phyloP scores from a whole-genome alignment of 2,329 filamentous ascomycete species.

The Podosphaera aphanis region DNA sequence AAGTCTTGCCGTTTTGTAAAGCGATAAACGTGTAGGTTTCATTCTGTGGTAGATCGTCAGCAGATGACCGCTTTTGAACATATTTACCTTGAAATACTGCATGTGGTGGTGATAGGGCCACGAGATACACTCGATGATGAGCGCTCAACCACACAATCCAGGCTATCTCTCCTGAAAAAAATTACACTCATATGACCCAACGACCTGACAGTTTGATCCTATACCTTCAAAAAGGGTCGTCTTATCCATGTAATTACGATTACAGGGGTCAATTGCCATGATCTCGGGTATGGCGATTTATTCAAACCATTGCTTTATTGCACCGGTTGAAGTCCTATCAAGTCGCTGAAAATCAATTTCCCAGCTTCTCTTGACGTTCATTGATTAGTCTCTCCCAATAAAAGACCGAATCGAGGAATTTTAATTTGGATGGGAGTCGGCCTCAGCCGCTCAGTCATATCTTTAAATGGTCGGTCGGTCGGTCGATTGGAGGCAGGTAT shows the following conservation, averaged over 20 bases:
- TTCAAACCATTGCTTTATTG: too few species aligned
- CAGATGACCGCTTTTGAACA: neutral
- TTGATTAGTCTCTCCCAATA: too few species aligned
- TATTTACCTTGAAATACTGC: neutral
- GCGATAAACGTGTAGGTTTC: neutral
- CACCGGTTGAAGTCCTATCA: too few species aligned
- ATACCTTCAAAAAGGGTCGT: neutral
- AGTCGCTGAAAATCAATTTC: too few species aligned
- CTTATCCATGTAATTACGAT: neutral
- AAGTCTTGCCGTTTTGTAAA: neutral
- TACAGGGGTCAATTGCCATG: too few species aligned
- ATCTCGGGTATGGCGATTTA: too few species aligned
- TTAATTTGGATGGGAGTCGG: neutral
- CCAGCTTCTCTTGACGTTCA: too few species aligned
- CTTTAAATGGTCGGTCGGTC: neutral
- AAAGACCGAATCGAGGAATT: too few species aligned
- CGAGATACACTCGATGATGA: neutral
- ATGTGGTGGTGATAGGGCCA: neutral
- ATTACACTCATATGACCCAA: neutral
- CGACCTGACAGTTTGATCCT: neutral
- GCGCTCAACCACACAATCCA: neutral
- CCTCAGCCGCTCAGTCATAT: neutral
- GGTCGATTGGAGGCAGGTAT: neutral
- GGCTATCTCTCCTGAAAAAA: neutral
- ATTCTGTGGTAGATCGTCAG: neutral